Evolutionary conservation across 805 yeast genomes (phyloP).

Genomic region (Kuraishia piskuri): DNA sequence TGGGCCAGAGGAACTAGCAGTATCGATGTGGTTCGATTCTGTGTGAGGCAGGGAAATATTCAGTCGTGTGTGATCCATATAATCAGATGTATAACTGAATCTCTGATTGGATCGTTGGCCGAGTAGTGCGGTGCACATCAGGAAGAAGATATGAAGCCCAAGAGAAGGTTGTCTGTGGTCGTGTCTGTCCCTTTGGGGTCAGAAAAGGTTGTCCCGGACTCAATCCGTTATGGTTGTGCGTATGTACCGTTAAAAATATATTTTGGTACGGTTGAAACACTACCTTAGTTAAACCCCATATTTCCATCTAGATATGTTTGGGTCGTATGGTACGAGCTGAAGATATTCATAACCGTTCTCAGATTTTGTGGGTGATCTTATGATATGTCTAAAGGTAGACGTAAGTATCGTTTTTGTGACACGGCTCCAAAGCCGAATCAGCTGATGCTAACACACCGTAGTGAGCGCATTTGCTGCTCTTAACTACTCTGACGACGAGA

Average conservation of each 20-base stretch:
- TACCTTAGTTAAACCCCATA: not conserved
- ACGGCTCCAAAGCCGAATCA: too few relatives aligned
- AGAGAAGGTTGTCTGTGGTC: too few relatives aligned
- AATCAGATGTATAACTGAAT: not conserved
- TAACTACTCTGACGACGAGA: slow-evolving; percentile 13
- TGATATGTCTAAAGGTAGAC: not conserved
- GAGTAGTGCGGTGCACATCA: not conserved
- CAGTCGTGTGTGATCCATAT: not conserved
- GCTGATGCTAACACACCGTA: slow-evolving; percentile 1
- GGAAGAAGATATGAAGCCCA: too few relatives aligned
- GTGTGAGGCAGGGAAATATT: not conserved
- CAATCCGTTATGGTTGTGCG: not conserved
- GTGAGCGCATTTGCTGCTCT: slow-evolving; percentile 25
- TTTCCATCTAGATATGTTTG: too few relatives aligned
- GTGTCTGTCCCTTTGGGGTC: too few relatives aligned
- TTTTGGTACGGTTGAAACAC: not conserved
- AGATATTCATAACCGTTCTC: too few relatives aligned
- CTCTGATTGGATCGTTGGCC: not conserved
- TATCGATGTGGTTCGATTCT: not conserved
- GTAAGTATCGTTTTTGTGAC: too few relatives aligned
- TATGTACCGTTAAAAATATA: not conserved
- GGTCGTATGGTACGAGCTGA: too few relatives aligned
- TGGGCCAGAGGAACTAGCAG: too few relatives aligned
- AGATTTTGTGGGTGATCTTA: not conserved
- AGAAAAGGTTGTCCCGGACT: too few relatives aligned